Conservation (phyloP, 2,329 filamentous ascomycete genomes). For the Didymella sp. region DNA sequence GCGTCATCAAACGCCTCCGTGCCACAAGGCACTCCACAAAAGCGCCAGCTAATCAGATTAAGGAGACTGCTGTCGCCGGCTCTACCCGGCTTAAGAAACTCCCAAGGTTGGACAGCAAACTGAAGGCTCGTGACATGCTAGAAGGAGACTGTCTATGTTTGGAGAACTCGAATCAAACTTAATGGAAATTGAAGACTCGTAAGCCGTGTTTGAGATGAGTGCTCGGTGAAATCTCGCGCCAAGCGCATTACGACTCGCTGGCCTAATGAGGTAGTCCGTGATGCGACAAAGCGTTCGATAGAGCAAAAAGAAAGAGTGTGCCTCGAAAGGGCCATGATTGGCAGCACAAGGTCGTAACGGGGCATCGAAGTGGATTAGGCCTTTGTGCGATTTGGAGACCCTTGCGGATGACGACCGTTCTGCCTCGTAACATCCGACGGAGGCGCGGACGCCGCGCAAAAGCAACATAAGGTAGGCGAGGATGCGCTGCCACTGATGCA, state of each 20-base stretch:
- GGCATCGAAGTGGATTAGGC: constrained; percentile 20
- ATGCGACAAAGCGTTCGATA: constrained; percentile 16
- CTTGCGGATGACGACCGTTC: constrained; percentile 28
- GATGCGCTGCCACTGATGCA: constrained; percentile 32
- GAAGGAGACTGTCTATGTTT: constrained; percentile 7
- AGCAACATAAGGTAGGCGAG: constrained; percentile 25
- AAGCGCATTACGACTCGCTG: constrained; percentile 8
- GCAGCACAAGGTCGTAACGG: constrained; percentile 1
- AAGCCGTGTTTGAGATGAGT: constrained; percentile 15
- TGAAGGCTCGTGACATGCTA: constrained; percentile 20
- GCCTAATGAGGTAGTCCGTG: constrained; percentile 13
- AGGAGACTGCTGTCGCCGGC: constrained; percentile 33
- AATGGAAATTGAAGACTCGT: constrained; percentile 16
- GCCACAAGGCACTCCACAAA: constrained; percentile 20
- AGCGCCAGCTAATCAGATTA: constrained; percentile 34
- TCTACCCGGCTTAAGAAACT: constrained; percentile 25
- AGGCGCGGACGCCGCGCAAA: constrained; percentile 26
- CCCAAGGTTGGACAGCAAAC: constrained; percentile 22
- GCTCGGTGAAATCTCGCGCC: constrained; percentile 15
- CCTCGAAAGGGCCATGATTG: constrained; percentile 9
- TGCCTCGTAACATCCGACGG: constrained; percentile 25
- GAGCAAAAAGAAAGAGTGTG: background rate
- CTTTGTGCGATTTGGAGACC: constrained; percentile 15
- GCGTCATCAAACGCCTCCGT: constrained; percentile 29
- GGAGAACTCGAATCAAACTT: constrained; percentile 27